phyloP scores from a whole-genome alignment of 2,329 filamentous ascomycete species.

The Parafenestella ontariensis region DNA sequence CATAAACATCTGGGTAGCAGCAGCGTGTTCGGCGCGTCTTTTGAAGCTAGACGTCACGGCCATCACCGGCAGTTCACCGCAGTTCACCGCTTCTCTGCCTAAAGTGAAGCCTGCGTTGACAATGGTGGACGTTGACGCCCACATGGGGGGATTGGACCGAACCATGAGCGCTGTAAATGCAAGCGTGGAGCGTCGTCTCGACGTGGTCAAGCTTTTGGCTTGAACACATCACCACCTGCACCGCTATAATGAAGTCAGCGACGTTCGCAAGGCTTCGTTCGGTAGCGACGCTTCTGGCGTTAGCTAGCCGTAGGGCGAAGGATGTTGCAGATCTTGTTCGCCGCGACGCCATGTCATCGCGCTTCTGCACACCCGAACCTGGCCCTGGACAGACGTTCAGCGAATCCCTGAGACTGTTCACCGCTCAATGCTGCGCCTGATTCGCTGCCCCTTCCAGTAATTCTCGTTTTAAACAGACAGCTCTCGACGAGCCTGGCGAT shows the following conservation, averaged over 20 bases:
- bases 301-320: constrained; percentile 46
- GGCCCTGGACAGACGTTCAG: constrained; percentile 34
- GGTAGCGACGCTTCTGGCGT: constrained; percentile 45
- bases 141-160: constrained; percentile 22
- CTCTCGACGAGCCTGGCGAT: constrained; percentile 23
- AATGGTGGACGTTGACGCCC: constrained; percentile 18
- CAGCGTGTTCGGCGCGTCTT: constrained; percentile 25
- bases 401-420: constrained; percentile 50
- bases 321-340: constrained; percentile 51
- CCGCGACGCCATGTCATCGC: constrained; percentile 49
- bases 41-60: constrained; percentile 30
- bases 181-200: constrained; percentile 15
- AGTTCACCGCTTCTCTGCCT: constrained; percentile 39
- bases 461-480: constrained; percentile 19
- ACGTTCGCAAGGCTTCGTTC: constrained; percentile 43
- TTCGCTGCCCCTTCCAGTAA: constrained; percentile 42
- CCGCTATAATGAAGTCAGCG: constrained; percentile 46
- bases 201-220: constrained; percentile 31
- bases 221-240: constrained; percentile 48
- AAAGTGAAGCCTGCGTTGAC: constrained; percentile 17
- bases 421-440: constrained; percentile 39
- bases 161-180: constrained; percentile 20
- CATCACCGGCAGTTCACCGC: constrained; percentile 44
- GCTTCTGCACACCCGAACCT: constrained; percentile 43
- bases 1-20: constrained; percentile 25